Percentiles rank a stretch among this genome's conserved stretches.
Evolutionary conservation across 2,329 filamentous ascomycete genomes (phyloP).

Genomic region (Stagonosporopsis chrysanthemi): DNA sequence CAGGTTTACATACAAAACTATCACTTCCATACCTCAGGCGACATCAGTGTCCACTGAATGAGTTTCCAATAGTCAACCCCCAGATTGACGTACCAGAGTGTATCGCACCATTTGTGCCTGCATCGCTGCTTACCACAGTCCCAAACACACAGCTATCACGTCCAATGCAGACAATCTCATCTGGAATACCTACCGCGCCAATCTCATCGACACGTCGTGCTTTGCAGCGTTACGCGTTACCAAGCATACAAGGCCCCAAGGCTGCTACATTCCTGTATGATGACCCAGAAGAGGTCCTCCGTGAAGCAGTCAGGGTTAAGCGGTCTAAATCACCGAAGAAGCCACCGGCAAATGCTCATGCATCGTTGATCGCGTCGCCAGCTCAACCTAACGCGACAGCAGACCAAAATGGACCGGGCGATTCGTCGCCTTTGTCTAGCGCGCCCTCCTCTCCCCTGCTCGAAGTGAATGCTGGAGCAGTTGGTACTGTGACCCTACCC

Average conservation of each 20-base stretch:
- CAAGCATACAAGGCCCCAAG: conserved; percentile 31
- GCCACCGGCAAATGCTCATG: not conserved
- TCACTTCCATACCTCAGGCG: conserved; percentile 10
- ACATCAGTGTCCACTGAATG: conserved; percentile 1
- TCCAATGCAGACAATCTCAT: not conserved
- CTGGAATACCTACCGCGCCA: not conserved
- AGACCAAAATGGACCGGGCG: too few relatives aligned
- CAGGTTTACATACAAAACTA: not conserved
- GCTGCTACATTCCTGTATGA: conserved; percentile 27
- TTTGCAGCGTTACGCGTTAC: conserved; percentile 6
- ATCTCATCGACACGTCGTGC: conserved; percentile 6
- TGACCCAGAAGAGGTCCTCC: conserved; percentile 32
- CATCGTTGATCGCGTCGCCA: not conserved
- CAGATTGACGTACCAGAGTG: conserved; percentile 10
- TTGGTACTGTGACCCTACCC: not conserved
- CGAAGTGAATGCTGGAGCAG: not conserved
- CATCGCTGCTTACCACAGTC: not conserved
- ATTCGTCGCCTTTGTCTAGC: conserved; percentile 22
- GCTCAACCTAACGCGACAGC: not conserved
- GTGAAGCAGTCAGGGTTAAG: conserved; percentile 21
- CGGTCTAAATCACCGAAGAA: conserved; percentile 20
- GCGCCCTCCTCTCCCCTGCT: conserved; percentile 21
- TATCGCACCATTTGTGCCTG: not conserved
- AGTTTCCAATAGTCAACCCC: not conserved
- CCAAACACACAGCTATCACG: not conserved